Evolutionary conservation across 345 rosid species (phyloP).

Genomic region (Psidium friedrichsthalianum): DNA sequence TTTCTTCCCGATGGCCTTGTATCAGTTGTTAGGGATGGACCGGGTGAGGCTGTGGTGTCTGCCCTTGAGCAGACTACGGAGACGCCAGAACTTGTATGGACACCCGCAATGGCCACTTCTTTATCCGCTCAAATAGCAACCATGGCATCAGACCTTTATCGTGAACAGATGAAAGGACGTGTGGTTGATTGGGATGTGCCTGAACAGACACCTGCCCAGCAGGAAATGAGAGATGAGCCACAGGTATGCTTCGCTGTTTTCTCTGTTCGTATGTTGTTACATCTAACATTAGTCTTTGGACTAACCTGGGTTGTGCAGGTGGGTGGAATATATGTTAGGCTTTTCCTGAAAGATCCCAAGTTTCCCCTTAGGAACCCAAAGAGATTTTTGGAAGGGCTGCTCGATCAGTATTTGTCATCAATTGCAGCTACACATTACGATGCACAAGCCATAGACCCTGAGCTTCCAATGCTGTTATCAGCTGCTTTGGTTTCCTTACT

Average conservation of each 20-base stretch:
- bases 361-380: conserved; percentile 96
- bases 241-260: conserved; percentile 38
- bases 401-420: conserved; percentile 91
- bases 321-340: conserved; percentile 89
- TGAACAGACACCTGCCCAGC: conserved; percentile 90
- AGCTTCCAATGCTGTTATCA: conserved; percentile 92
- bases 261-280: neutral
- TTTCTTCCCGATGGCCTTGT: conserved; percentile 96
- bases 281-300: neutral
- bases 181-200: conserved; percentile 96
- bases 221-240: conserved; percentile 84
- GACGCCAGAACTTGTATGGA: conserved; percentile 99
- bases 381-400: conserved; percentile 91
- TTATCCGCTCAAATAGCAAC: conserved; percentile 91
- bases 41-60: conserved; percentile 93
- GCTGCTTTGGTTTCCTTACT: conserved; percentile 96
- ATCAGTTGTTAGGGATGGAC: conserved; percentile 93
- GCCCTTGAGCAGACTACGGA: conserved; percentile 89
- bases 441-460: conserved; percentile 65
- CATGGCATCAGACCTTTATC: conserved; percentile 86
- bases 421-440: conserved; percentile 91
- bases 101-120: conserved; percentile 98
- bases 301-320: conserved; percentile 38
- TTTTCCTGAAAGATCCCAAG: conserved; percentile 93
- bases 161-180: conserved; percentile 90